Percentiles rank a stretch among this genome's conserved stretches.
phyloP scores from a whole-genome alignment of 768 basidiomycete species.

The Phylloporus rhodoxanthus region DNA sequence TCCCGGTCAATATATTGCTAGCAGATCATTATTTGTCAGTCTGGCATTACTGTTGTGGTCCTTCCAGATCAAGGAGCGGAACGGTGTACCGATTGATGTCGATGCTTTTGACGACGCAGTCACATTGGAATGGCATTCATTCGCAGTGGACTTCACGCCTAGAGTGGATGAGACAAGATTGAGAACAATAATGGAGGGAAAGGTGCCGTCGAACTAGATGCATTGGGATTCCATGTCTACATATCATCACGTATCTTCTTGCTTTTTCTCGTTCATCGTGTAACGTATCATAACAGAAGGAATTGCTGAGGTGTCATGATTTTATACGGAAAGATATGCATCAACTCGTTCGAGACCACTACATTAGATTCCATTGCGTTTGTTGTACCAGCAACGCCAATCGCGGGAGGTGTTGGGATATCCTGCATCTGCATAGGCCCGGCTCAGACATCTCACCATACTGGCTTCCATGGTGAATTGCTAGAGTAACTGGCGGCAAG shows the following conservation, averaged over 20 bases:
- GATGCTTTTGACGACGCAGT: conserved; percentile 53
- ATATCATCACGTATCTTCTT: background rate
- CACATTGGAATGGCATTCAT: conserved; percentile 53
- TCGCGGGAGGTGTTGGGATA: background rate
- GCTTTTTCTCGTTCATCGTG: background rate
- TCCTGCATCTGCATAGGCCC: background rate
- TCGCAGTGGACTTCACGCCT: conserved; percentile 49
- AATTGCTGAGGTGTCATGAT: background rate
- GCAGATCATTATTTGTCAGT: conserved; percentile 50
- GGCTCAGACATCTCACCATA: background rate
- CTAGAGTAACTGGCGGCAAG: conserved; percentile 8
- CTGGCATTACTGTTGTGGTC: conserved; percentile 57
- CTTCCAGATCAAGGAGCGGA: conserved; percentile 45
- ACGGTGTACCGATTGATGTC: conserved; percentile 47
- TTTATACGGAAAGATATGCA: background rate
- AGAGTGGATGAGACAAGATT: conserved; percentile 19
- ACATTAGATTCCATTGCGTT: background rate
- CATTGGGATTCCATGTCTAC: background rate
- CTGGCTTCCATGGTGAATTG: background rate
- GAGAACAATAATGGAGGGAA: conserved; percentile 3
- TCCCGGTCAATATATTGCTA: conserved; percentile 47
- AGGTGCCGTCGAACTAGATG: background rate
- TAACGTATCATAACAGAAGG: background rate
- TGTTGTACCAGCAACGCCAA: background rate
- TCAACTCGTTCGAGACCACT: background rate